Conservation (phyloP, 805 yeast species). For the Spathaspora sp. region DNA sequence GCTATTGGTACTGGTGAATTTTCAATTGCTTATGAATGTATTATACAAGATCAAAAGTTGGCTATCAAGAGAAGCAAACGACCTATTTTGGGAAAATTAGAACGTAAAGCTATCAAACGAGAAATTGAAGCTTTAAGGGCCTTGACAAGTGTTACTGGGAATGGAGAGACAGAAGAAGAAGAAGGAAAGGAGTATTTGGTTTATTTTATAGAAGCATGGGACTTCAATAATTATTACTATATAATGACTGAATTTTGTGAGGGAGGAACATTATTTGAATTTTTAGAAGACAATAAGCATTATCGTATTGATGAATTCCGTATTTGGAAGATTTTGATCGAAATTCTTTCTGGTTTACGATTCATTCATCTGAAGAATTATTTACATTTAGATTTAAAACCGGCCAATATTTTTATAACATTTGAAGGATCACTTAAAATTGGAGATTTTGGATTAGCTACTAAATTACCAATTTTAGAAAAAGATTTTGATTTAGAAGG, state of each 20-base stretch:
- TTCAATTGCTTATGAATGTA: conserved; percentile 80
- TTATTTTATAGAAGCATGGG: conserved; percentile 84
- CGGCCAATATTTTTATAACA: conserved; percentile 90
- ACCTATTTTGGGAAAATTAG: conserved; percentile 48
- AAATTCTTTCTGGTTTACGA: conserved; percentile 71
- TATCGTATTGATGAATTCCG: conserved; percentile 92
- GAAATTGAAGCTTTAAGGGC: conserved; percentile 70
- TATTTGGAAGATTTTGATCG: conserved; percentile 93
- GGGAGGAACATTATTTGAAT: conserved; percentile 83
- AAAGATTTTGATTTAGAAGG: conserved; percentile 88
- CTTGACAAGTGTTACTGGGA: conserved; percentile 33
- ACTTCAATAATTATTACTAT: conserved; percentile 66
- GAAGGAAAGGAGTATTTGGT: conserved; percentile 79
- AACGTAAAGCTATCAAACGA: conserved; percentile 59
- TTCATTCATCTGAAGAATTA: conserved; percentile 74
- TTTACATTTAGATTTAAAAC: conserved; percentile 88
- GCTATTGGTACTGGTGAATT: conserved; percentile 85
- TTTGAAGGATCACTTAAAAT: conserved; percentile 92
- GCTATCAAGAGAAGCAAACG: conserved; percentile 87
- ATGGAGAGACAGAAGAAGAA: conserved; percentile 33
- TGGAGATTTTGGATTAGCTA: conserved; percentile 96
- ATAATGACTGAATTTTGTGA: conserved; percentile 95
- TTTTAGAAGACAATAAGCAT: conserved; percentile 69
- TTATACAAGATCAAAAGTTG: conserved; percentile 61
- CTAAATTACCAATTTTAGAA: conserved; percentile 66